Conservation (phyloP, 805 yeast genomes). For the Hanseniaspora lindneri region DNA sequence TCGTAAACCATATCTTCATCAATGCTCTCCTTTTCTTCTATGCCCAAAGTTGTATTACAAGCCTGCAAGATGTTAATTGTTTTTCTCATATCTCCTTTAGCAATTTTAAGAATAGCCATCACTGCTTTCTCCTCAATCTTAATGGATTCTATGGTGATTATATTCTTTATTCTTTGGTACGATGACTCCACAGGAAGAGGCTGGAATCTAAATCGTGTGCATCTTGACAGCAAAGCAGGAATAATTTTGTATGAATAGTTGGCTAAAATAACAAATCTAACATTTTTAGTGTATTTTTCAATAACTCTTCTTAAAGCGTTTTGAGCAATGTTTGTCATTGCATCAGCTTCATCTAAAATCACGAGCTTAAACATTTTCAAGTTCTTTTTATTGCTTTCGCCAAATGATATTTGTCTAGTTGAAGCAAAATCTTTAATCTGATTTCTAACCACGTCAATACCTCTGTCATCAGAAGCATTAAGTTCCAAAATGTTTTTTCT, state of each 20-base stretch:
- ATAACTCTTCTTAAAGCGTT: conserved; percentile 68
- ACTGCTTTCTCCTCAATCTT: conserved; percentile 48
- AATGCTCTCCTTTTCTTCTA: conserved; percentile 28
- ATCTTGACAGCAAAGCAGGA: conserved; percentile 87
- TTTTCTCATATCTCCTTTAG: conserved; percentile 95
- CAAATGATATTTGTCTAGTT: conserved; percentile 74
- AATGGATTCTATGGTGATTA: conserved; percentile 56
- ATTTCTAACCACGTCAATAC: conserved; percentile 94
- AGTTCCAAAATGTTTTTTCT: conserved; percentile 84
- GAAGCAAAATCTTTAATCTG: conserved; percentile 94
- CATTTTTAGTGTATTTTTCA: conserved; percentile 85
- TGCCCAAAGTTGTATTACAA: conserved; percentile 63
- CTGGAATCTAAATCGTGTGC: conserved; percentile 86
- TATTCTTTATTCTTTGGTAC: conserved; percentile 52
- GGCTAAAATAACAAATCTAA: conserved; percentile 91
- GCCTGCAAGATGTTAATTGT: conserved; percentile 91
- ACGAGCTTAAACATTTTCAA: conserved; percentile 74
- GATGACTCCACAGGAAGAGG: conserved; percentile 66
- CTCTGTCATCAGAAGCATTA: conserved; percentile 95
- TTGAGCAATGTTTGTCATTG: conserved; percentile 82
- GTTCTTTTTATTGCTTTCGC: conserved; percentile 4
- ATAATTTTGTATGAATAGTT: conserved; percentile 91
- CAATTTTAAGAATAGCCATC: conserved; percentile 51
- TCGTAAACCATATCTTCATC: conserved; percentile 72
- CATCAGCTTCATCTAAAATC: conserved; percentile 91